Evolutionary conservation across 257 asterid genomes (phyloP).

Genomic region (Penstemon davidsonii): DNA sequence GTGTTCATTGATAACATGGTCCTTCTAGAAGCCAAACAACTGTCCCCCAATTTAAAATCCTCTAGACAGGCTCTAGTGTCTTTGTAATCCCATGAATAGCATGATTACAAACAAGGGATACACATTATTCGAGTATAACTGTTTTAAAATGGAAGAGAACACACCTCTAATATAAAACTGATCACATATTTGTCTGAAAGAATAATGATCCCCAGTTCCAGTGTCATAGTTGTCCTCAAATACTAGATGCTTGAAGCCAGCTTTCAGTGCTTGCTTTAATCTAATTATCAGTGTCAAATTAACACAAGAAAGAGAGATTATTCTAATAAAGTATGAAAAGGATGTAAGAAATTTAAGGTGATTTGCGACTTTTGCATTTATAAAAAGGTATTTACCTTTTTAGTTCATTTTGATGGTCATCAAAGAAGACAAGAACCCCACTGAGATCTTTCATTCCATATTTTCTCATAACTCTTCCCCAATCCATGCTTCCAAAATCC

Average conservation of each 20-base stretch:
- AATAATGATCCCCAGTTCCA: constrained; percentile 98
- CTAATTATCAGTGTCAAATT: constrained; percentile 39
- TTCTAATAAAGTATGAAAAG: constrained; percentile 10
- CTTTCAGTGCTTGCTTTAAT: constrained; percentile 94
- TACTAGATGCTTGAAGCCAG: constrained; percentile 93
- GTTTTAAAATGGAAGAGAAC: constrained; percentile 18
- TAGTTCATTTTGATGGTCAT: constrained; percentile 95
- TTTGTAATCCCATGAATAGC: constrained; percentile 14
- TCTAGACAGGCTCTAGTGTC: background rate
- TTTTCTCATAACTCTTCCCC: constrained; percentile 74
- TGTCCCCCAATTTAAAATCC: constrained; percentile 4
- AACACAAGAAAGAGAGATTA: constrained; percentile 11
- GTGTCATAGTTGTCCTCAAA: constrained; percentile 99
- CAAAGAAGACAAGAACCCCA: constrained; percentile 86
- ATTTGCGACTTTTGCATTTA: background rate
- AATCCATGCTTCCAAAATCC: constrained; percentile 95
- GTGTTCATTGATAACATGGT: background rate
- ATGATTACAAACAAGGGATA: constrained; percentile 9
- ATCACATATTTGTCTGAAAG: constrained; percentile 95
- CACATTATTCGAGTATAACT: constrained; percentile 9
- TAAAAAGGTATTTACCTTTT: constrained; percentile 59
- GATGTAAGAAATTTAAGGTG: background rate
- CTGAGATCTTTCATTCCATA: constrained; percentile 69
- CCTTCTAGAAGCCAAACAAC: constrained; percentile 5
- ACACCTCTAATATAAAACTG: constrained; percentile 84